Evolutionary conservation across 2,329 filamentous ascomycete species (phyloP).

Genomic region (Blastomyces parvus): DNA sequence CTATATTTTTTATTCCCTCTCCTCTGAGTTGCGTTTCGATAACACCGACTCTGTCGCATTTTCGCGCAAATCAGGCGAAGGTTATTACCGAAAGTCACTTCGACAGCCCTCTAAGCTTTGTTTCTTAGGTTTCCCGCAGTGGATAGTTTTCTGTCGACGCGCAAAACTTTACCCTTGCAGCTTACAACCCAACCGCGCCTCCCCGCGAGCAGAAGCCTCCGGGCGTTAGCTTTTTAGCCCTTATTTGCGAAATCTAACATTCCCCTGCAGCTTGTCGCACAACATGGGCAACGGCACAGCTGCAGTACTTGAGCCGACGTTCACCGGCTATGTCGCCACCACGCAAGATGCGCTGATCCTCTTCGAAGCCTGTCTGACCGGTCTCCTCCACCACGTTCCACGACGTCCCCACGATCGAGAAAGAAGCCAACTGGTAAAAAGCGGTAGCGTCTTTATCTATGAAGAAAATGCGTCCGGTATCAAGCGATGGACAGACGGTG

Average conservation of each 20-base stretch:
- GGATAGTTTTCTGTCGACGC: slow-evolving; percentile 7
- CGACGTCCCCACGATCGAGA: slow-evolving; percentile 81
- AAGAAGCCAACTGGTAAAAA: slow-evolving; percentile 64
- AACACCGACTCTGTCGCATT: slow-evolving; percentile 11
- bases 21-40: slow-evolving; percentile 6
- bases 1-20: slow-evolving; percentile 11
- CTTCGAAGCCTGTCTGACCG: slow-evolving; percentile 68
- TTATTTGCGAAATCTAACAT: slow-evolving; percentile 18
- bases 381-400: slow-evolving; percentile 63
- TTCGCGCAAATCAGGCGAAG: slow-evolving; percentile 9
- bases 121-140: slow-evolving; percentile 5
- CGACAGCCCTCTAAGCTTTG: slow-evolving; percentile 17
- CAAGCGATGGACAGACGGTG: slow-evolving; percentile 88
- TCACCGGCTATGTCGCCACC: slow-evolving; percentile 55
- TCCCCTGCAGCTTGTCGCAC: slow-evolving; percentile 17
- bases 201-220: background rate
- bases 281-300: slow-evolving; percentile 37
- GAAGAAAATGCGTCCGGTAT: slow-evolving; percentile 85
- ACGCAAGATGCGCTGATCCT: slow-evolving; percentile 69
- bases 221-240: slow-evolving; percentile 18
- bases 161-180: slow-evolving; percentile 15
- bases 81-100: slow-evolving; percentile 13
- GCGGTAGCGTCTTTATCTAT: slow-evolving; percentile 83
- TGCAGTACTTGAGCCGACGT: slow-evolving; percentile 53
- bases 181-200: slow-evolving; percentile 8